phyloP scores from a whole-genome alignment of 805 yeast genomes.

The Yamadazyma endophytica region DNA sequence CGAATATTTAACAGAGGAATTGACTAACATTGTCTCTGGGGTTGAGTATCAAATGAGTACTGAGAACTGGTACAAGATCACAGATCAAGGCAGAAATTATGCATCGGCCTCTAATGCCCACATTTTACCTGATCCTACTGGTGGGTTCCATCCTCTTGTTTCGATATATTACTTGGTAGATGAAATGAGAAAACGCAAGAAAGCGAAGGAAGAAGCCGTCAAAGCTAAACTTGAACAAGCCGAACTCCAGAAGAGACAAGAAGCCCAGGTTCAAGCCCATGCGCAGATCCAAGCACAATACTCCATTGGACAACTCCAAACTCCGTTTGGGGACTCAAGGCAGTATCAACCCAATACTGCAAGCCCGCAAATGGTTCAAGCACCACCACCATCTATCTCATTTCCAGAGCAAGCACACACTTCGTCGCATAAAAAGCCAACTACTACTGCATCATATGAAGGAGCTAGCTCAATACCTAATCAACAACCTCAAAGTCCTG shows the following conservation, averaged over 20 bases:
- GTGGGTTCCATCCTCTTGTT: conserved; percentile 81
- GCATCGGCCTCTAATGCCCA: conserved; percentile 30
- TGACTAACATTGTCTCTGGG: conserved; percentile 57
- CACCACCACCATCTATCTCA: conserved; percentile 15
- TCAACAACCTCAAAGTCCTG: conserved; percentile 28
- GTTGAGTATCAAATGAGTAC: conserved; percentile 61
- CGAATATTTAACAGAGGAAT: conserved; percentile 50
- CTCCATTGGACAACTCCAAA: too few species aligned
- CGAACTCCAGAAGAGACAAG: conserved; percentile 13
- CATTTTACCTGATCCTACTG: conserved; percentile 68
- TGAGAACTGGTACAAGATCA: conserved; percentile 54
- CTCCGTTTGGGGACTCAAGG: conserved; percentile 6
- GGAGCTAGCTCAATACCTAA: conserved; percentile 19
- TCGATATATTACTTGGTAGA: conserved; percentile 83
- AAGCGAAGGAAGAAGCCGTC: conserved; percentile 50
- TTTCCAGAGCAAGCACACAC: conserved; percentile 42
- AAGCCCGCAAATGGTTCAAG: conserved; percentile 6
- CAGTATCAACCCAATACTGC: conserved; percentile 4
- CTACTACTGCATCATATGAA: conserved; percentile 1
- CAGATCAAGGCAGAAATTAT: conserved; percentile 34
- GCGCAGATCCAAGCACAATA: conserved; percentile 6
- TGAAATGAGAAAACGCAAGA: conserved; percentile 74
- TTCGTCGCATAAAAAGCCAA: conserved; percentile 10
- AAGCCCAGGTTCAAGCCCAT: conserved; percentile 1
- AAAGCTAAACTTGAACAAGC: conserved; percentile 23